Conservation (phyloP, 2,329 filamentous ascomycete species). For the Mycosphaerella sp. region DNA sequence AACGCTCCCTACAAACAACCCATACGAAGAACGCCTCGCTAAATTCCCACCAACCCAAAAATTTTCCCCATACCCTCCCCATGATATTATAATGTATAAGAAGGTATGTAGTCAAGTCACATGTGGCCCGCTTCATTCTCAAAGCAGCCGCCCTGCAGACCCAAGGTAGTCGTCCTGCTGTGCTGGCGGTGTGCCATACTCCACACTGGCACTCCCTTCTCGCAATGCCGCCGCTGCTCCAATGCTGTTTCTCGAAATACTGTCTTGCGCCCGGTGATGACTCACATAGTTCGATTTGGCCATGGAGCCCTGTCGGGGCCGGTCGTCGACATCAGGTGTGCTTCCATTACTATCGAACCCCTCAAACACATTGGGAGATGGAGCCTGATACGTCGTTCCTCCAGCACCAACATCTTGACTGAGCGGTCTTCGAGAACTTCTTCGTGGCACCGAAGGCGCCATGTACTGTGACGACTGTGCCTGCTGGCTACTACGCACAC, state of each 20-base stretch:
- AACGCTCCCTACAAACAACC: neutral
- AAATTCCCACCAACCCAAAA: neutral
- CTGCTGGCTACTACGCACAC: constrained; percentile 5
- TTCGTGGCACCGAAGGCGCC: constrained; percentile 22
- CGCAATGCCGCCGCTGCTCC: constrained; percentile 26
- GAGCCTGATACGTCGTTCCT: constrained; percentile 7
- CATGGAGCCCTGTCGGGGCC: neutral
- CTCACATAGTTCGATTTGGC: constrained; percentile 13
- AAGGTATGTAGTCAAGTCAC: neutral
- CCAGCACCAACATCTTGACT: constrained; percentile 18
- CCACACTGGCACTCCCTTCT: constrained; percentile 14
- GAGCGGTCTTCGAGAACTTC: constrained; percentile 23
- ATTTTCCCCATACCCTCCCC: neutral
- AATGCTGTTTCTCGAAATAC: constrained; percentile 28
- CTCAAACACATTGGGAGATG: constrained; percentile 18
- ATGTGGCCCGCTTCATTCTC: neutral
- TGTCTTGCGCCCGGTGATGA: constrained; percentile 29
- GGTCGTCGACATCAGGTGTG: constrained; percentile 6
- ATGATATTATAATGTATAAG: neutral
- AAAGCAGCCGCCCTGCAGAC: neutral
- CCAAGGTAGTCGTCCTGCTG: constrained; percentile 6
- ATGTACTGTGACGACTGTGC: constrained; percentile 7
- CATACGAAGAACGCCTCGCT: constrained; percentile 4
- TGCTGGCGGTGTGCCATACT: constrained; percentile 15
- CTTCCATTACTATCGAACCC: constrained; percentile 24